Evolutionary conservation across 106 monocot species (phyloP), one percentile per base, ranked within the genome.

Genomic region (Apostasia ramifera): DNA sequence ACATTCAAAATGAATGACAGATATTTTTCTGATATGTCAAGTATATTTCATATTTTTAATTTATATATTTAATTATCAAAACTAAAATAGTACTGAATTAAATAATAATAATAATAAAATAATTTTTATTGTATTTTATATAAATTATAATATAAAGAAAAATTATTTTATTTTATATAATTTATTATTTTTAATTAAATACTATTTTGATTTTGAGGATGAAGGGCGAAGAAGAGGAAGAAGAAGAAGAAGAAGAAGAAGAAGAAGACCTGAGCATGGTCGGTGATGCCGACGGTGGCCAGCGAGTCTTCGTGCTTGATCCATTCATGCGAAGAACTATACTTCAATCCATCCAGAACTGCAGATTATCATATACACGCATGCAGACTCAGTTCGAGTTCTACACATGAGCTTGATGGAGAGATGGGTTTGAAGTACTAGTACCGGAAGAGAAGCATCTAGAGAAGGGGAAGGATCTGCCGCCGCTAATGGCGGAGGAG

Each of bases 251-350:
- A 8, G 50, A 10, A 13, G 59, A 59, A 40, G 39, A 40, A 42
- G 54, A 40, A 11, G 9, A 6, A 63, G 47, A 91, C 94, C 85
- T 94, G 94, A 46, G 94, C 94, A 84, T 94, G 94, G 79, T 94
- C 94, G 44, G 94, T 91, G 78, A 94, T 94, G 76, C 94, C 94
- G 53, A 94, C 59, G 44, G 94, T 94, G 47, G 91, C 91, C 57
- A 94, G 83, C n/a, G 81, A 66, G 26, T 85, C 94, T 26, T 91
- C 94, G 66, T 88, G 79, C 79, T 91, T 94, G n/a, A 94, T 85
- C 94, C 94, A 94, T 50, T 94, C 94, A 74, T 94, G 94, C 59
- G 88, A 85, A 56, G 70, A 37, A 53, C 68, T 79, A 58, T 94
- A 94, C 67, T 94, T 94, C 51, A 91, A 74, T 5, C 87, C 91